These are phyloP conservation scores for Sindora glabra DNA, from an alignment of 306 rosid species.

Conservation along the genomic window DNA sequence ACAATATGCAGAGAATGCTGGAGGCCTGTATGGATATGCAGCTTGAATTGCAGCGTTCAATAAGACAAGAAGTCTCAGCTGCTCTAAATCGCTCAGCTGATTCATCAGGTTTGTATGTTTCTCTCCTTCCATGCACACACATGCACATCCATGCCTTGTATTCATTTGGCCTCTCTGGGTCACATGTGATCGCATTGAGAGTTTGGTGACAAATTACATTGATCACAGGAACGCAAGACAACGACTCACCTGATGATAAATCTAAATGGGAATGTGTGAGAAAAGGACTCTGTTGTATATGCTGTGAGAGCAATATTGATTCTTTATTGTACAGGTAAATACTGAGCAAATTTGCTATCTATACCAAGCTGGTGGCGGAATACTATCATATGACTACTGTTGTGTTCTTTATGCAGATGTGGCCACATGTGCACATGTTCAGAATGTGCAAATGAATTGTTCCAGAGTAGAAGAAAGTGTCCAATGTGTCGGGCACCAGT, in stretches of 20 bases:
- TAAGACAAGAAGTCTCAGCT: conserved; percentile 91
- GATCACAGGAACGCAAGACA: conserved; percentile 38
- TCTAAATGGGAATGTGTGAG: conserved; percentile 89
- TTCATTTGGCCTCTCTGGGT: neutral
- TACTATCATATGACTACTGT: neutral
- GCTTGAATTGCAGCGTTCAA: conserved; percentile 93
- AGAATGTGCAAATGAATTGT: conserved; percentile 74
- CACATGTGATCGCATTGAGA: neutral
- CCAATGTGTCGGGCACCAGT: conserved; percentile 97
- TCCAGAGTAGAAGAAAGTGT: conserved; percentile 57
- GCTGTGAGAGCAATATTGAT: conserved; percentile 65
- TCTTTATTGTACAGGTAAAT: conserved; percentile 90
- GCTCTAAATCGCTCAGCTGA: conserved; percentile 75
- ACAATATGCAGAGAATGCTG: conserved; percentile 82
- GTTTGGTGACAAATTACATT: conserved; percentile 9
- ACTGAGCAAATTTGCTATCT: neutral
- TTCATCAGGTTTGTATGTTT: conserved; percentile 59
- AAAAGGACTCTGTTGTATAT: conserved; percentile 86
- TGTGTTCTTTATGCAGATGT: conserved; percentile 47
- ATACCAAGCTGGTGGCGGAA: neutral
- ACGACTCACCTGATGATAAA: conserved; percentile 39
- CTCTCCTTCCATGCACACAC: no score
- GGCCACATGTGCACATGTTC: conserved; percentile 98
- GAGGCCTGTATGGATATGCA: conserved; percentile 99
- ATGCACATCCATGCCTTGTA: no score